A percentile compares a stretch with the other conserved stretches of the same genome.
Conservation (phyloP, 2,329 filamentous ascomycete species). For the Coniella lustricola region DNA sequence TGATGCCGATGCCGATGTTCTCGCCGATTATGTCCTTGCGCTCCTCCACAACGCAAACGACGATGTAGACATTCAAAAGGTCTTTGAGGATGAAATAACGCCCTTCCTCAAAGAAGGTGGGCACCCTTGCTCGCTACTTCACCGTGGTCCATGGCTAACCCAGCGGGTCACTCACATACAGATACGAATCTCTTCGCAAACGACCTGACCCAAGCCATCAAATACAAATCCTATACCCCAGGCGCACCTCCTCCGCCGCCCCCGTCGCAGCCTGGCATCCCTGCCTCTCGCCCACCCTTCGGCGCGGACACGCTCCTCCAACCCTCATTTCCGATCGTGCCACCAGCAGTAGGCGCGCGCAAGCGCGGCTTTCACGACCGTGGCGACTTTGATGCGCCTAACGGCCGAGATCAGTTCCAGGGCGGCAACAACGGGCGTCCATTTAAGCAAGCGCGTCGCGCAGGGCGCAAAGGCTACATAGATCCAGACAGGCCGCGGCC, state of each 20-base stretch:
- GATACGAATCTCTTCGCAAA: slow-evolving; percentile 58
- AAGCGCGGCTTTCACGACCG: slow-evolving; percentile 54
- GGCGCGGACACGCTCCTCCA: not conserved
- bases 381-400: slow-evolving; percentile 31
- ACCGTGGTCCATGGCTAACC: not conserved
- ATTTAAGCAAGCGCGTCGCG: slow-evolving; percentile 55
- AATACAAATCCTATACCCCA: slow-evolving; percentile 54
- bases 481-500: slow-evolving; percentile 20
- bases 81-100: slow-evolving; percentile 64
- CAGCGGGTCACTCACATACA: slow-evolving; percentile 19
- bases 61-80: slow-evolving; percentile 53
- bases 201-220: slow-evolving; percentile 62
- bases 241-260: slow-evolving; percentile 39
- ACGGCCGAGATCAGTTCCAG: slow-evolving; percentile 23
- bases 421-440: slow-evolving; percentile 37
- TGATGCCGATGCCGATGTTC: slow-evolving; percentile 72
- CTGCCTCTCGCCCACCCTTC: slow-evolving; percentile 7
- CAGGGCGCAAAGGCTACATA: slow-evolving; percentile 21
- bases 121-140: slow-evolving; percentile 6
- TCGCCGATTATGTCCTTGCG: slow-evolving; percentile 79
- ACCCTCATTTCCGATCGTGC: slow-evolving; percentile 12
- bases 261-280: slow-evolving; percentile 15
- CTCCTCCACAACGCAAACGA: slow-evolving; percentile 65
- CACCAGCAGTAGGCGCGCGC: slow-evolving; percentile 24
- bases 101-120: slow-evolving; percentile 68